Evolutionary conservation across 805 yeast genomes (phyloP).

Genomic region (Metschnikowia orientalis): DNA sequence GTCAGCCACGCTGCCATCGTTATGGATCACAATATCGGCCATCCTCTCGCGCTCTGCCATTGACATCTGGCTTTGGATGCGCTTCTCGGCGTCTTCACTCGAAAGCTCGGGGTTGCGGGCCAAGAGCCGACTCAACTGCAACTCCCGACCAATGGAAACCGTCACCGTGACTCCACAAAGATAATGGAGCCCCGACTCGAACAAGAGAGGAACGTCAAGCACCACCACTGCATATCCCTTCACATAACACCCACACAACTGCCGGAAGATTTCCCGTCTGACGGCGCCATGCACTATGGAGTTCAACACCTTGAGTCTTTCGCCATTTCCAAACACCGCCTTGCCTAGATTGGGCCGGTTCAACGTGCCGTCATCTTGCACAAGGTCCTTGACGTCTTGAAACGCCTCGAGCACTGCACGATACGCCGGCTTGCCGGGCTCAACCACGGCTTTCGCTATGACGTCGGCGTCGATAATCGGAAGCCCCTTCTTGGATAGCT

Average conservation of each 20-base stretch:
- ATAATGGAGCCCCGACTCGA: conserved; percentile 68
- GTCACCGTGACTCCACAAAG: conserved; percentile 71
- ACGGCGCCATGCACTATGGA: conserved; percentile 87
- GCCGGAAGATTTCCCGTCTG: conserved; percentile 56
- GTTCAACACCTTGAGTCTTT: conserved; percentile 59
- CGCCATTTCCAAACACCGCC: conserved; percentile 67
- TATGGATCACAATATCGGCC: conserved; percentile 68
- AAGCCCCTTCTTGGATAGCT: conserved; percentile 48
- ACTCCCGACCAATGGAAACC: conserved; percentile 54
- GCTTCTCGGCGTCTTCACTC: conserved; percentile 59
- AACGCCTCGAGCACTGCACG: conserved; percentile 60
- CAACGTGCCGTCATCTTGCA: conserved; percentile 41
- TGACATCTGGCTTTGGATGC: conserved; percentile 77
- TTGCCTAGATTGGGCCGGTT: conserved; percentile 75
- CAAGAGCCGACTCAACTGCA: conserved; percentile 61
- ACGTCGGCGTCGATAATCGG: conserved; percentile 84
- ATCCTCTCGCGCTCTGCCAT: conserved; percentile 49
- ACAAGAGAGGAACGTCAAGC: conserved; percentile 85
- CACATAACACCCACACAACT: conserved; percentile 55
- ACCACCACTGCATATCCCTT: conserved; percentile 57
- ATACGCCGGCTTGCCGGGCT: conserved; percentile 74
- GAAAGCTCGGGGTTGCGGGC: conserved; percentile 64
- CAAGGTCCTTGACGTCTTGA: conserved; percentile 47
- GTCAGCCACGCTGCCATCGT: conserved; percentile 36
- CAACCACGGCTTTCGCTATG: conserved; percentile 81